These are phyloP conservation scores for Diatrype stigma DNA, from an alignment of 2,329 filamentous ascomycete genomes.

Conservation along the genomic window DNA sequence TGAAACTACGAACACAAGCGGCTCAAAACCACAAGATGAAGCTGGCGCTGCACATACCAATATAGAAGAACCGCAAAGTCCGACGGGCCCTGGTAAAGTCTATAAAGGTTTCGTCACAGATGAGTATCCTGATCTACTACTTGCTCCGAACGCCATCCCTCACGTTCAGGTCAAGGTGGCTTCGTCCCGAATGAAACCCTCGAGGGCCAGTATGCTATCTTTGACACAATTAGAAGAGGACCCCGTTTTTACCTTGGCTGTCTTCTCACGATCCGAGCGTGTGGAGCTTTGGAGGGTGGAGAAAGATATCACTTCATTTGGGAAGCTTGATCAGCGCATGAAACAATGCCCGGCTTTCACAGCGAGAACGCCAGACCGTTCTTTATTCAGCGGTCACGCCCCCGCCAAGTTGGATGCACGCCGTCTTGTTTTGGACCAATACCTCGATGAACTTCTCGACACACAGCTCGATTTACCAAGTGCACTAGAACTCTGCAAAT, in stretches of 20 bases:
- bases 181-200: constrained; percentile 92
- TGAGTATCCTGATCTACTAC: constrained; percentile 78
- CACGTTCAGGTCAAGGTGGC: constrained; percentile 83
- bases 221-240: constrained; percentile 82
- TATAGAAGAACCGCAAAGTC: constrained; percentile 33
- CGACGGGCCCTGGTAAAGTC: constrained; percentile 48
- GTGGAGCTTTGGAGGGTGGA: constrained; percentile 90
- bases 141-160: constrained; percentile 84
- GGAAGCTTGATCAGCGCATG: constrained; percentile 76
- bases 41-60: constrained; percentile 20
- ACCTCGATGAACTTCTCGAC: constrained; percentile 81
- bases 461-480: constrained; percentile 73
- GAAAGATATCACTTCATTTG: constrained; percentile 79
- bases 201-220: constrained; percentile 76
- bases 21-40: constrained; percentile 35
- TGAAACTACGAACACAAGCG: constrained; percentile 31
- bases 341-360: constrained; percentile 70
- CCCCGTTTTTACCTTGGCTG: constrained; percentile 85
- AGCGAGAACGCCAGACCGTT: constrained; percentile 75
- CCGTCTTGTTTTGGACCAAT: constrained; percentile 73
- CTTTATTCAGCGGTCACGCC: constrained; percentile 85
- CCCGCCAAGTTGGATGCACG: constrained; percentile 90
- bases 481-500: constrained; percentile 79
- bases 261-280: constrained; percentile 72
- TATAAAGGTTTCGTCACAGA: constrained; percentile 78